Conservation (phyloP, 208 protist genomes). For the Leishmania gerbilli region DNA sequence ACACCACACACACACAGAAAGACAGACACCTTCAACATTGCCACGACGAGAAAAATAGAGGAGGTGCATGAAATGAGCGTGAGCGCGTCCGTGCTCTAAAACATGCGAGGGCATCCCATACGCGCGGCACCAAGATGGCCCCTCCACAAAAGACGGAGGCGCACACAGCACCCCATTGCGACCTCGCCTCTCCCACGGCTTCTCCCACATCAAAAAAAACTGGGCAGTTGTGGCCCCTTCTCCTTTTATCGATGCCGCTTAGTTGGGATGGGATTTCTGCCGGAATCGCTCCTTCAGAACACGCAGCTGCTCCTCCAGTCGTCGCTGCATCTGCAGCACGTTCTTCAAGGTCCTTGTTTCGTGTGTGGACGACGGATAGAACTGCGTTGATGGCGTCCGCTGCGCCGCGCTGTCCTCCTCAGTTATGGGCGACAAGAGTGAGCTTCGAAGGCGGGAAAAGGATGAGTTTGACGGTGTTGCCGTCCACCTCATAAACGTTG, state of each 20-base stretch:
- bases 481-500: not conserved
- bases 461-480: not conserved
- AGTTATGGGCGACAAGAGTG: conserved; percentile 13
- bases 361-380: not conserved
- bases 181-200: not conserved
- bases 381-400: not conserved
- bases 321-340: conserved; percentile 21
- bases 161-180: not conserved
- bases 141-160: not conserved
- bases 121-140: not conserved
- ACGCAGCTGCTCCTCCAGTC: conserved; percentile 21
- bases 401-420: not conserved
- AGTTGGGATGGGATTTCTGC: not conserved
- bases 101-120: too few species aligned
- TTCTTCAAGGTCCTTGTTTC: not conserved
- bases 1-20: too few species aligned
- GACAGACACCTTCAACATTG: too few species aligned
- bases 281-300: conserved; percentile 25
- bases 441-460: not conserved
- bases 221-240: too few species aligned
- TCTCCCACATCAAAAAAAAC: not conserved
- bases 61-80: too few species aligned
- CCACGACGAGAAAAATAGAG: too few species aligned
- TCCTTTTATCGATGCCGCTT: not conserved
- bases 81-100: too few species aligned